Base-by-base conservation (phyloP, 345 rosid species). In the Chamaenerion angustifolium region DNA sequence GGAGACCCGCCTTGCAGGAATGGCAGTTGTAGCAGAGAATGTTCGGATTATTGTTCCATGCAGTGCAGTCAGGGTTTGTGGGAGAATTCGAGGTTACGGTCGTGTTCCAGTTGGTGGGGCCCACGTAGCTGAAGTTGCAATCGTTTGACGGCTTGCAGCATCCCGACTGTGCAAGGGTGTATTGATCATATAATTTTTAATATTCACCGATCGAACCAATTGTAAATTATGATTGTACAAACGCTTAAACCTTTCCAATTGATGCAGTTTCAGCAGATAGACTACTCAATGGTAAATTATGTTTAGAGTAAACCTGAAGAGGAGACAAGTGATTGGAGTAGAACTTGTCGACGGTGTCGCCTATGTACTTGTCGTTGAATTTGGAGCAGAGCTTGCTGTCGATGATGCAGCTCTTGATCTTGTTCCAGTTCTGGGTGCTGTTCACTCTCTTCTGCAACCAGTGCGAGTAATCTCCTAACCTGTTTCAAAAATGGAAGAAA, bases 101-200 rank as follows among this genome's bases (percentile, higher is more conserved):
- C 46, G 51, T 52, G 46, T 59, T 78, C 98, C 98, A 90, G 44
- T 11, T 56, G 3, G 76, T 81, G 45, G 94, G 92, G 46, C 46
- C 55, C 40, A 45, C 67, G 47, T 81, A 90, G 11, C 53, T 54
- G 68, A 72, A 90, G 25, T 62, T 71, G 61, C 98, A 90, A 63
- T 71, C 84, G 51, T 71, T 67, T 3, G 95, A 68, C 12, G 95
- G 94, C 76, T 83, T 89, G 63, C 97, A 90, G 80, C 94, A 90
- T 35, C 95, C 95, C 59, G 96, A 78, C 89, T 90, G 77, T 58
- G 56, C 23, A 61, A 16, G 14, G 37, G 11, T n/a, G 27, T n/a
- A n/a, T n/a, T n/a, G n/a, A n/a, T n/a, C n/a, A n/a, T n/a, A n/a
- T n/a, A n/a, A n/a, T n/a, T n/a, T n/a, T n/a, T n/a, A n/a, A n/a